Conservation (phyloP, 176 grass and related monocot species). For the Carex parvula region DNA sequence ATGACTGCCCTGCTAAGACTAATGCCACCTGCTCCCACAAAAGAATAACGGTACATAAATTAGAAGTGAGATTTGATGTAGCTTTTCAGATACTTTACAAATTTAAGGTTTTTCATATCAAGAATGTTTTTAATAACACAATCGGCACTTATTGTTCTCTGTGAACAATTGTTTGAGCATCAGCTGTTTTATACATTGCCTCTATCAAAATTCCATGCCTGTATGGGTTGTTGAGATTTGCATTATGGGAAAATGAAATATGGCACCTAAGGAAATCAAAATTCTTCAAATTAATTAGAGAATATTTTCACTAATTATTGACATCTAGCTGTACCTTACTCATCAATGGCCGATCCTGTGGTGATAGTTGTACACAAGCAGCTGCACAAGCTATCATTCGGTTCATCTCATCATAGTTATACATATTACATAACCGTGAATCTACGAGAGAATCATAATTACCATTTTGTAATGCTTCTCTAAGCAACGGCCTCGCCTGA, state of each 20-base stretch:
- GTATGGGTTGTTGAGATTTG: not conserved
- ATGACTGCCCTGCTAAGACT: not conserved
- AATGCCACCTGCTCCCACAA: constrained; percentile 5
- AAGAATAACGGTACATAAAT: not conserved
- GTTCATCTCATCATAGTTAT: constrained; percentile 27
- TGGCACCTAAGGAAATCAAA: not conserved
- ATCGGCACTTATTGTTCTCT: not conserved
- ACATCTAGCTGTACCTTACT: constrained; percentile 20
- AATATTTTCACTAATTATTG: not conserved
- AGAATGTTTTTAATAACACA: not conserved
- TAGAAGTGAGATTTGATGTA: not conserved
- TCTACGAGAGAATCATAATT: constrained; percentile 17
- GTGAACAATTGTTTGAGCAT: not conserved
- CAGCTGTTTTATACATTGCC: not conserved
- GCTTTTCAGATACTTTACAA: not conserved
- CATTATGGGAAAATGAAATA: not conserved
- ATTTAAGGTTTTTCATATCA: not conserved
- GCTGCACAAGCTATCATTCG: constrained; percentile 26
- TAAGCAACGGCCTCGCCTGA: constrained; percentile 33
- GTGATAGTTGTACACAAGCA: constrained; percentile 20
- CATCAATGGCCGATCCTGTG: constrained; percentile 20
- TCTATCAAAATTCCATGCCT: not conserved
- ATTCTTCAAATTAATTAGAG: not conserved
- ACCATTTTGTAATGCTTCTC: constrained; percentile 16
- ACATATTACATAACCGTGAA: constrained; percentile 16